Conservation (phyloP, 495 filamentous ascomycete genomes). For the Penicillium macrosclerotiorum region DNA sequence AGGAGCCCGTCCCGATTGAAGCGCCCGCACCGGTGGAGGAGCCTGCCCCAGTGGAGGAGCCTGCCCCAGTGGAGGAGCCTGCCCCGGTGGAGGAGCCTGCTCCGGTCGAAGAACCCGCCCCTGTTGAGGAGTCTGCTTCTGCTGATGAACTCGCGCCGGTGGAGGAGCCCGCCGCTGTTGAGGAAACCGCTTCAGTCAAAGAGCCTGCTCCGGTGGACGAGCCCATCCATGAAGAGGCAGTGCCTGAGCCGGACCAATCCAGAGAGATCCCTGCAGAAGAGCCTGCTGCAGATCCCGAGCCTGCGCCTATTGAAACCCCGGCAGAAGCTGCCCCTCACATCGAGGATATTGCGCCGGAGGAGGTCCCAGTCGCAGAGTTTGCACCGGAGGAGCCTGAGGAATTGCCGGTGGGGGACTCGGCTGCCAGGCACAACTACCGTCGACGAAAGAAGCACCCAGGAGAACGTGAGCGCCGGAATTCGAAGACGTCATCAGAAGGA, state of each 20-base stretch:
- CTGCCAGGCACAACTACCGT: slow-evolving; percentile 16
- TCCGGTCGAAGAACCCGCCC: slow-evolving; percentile 4
- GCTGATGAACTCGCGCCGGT: slow-evolving; percentile 3
- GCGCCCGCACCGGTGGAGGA: background rate
- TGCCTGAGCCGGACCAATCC: background rate
- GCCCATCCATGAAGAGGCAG: slow-evolving; percentile 5
- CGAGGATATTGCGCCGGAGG: slow-evolving; percentile 4
- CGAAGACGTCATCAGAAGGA: slow-evolving; percentile 40
- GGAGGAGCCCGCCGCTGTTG: background rate
- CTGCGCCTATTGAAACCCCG: slow-evolving; percentile 1
- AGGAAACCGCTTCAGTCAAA: slow-evolving; percentile 6
- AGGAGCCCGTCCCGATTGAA: slow-evolving; percentile 7
- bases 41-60: slow-evolving; percentile 1
- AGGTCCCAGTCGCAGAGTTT: slow-evolving; percentile 6
- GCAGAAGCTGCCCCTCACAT: slow-evolving; percentile 7
- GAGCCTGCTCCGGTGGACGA: slow-evolving; percentile 6
- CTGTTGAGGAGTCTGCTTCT: slow-evolving; percentile 7
- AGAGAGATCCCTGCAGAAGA: slow-evolving; percentile 10
- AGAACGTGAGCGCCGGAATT: slow-evolving; percentile 33
- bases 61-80: slow-evolving; percentile 9
- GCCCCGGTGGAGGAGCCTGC: slow-evolving; percentile 1
- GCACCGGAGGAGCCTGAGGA: slow-evolving; percentile 15
- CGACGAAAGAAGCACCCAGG: slow-evolving; percentile 33
- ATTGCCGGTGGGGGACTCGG: slow-evolving; percentile 9
- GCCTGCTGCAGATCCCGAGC: slow-evolving; percentile 5